A percentile compares a stretch with the other conserved stretches of the same genome.
phyloP scores from a whole-genome alignment of 345 rosid genomes.

The Eucalyptus sp. region DNA sequence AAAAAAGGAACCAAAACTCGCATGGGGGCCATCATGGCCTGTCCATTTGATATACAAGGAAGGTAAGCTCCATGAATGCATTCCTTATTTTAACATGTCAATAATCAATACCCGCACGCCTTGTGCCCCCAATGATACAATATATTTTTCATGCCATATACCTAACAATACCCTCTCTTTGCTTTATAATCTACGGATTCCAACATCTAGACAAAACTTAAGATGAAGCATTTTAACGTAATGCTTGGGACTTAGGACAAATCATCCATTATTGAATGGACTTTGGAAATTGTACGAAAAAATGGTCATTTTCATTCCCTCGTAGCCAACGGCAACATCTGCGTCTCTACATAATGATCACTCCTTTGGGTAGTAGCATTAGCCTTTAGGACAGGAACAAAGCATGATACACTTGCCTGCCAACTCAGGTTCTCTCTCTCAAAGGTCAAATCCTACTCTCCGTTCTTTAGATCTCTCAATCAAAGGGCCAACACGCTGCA shows the following conservation, averaged over 20 bases:
- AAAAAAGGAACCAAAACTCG: neutral
- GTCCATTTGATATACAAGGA: neutral
- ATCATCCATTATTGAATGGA: neutral
- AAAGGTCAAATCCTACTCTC: neutral
- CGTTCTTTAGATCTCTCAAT: neutral
- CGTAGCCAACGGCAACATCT: neutral
- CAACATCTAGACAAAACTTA: neutral
- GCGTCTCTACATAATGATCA: neutral
- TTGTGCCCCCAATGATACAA: neutral
- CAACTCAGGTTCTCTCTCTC: neutral
- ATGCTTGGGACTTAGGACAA: neutral
- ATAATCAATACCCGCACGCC: accelerated
- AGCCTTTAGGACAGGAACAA: neutral
- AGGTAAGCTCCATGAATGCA: too few species aligned
- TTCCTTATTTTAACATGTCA: too few species aligned
- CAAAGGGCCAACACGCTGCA: neutral
- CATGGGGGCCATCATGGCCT: neutral
- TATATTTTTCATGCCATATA: neutral
- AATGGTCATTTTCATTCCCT: neutral
- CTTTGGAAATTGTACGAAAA: neutral
- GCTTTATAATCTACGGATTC: neutral
- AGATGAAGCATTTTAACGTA: neutral
- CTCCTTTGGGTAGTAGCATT: neutral
- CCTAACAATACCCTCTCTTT: neutral
- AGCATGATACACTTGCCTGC: neutral